Evolutionary conservation across 2,329 filamentous ascomycete genomes (phyloP).

Genomic region (Torrubiella hemipterigena): DNA sequence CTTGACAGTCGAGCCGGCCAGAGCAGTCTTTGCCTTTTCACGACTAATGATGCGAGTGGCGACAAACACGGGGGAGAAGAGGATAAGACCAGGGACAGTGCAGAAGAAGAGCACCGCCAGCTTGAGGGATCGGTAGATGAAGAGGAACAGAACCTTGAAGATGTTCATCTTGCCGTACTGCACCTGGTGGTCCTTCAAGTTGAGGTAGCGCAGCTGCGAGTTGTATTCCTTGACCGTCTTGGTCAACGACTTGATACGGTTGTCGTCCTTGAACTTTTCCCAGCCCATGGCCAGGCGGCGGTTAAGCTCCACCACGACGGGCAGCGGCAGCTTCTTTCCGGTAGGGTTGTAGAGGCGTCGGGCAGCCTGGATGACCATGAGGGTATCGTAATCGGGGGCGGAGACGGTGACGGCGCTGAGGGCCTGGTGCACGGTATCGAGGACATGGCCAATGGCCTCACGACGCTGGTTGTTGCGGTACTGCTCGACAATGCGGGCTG

Average conservation of each 20-base stretch:
- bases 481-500: conserved; percentile 68
- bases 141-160: conserved; percentile 59
- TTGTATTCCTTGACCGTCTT: conserved; percentile 77
- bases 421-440: conserved; percentile 78
- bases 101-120: conserved; percentile 64
- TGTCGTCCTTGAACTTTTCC: conserved; percentile 82
- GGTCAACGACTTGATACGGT: conserved; percentile 65
- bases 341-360: conserved; percentile 88
- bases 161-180: conserved; percentile 80
- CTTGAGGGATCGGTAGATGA: conserved; percentile 72
- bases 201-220: conserved; percentile 70
- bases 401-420: conserved; percentile 84
- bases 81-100: conserved; percentile 72
- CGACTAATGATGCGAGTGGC: conserved; percentile 72
- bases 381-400: conserved; percentile 85
- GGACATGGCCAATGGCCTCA: conserved; percentile 72
- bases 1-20: conserved; percentile 80
- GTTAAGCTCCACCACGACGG: conserved; percentile 89
- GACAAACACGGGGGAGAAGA: conserved; percentile 84
- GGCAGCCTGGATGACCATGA: conserved; percentile 94
- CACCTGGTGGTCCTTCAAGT: conserved; percentile 87
- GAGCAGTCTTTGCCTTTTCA: conserved; percentile 69
- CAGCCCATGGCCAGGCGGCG: conserved; percentile 84
- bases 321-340: conserved; percentile 83
- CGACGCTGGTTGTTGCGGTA: conserved; percentile 75